Evolutionary conservation across 2,329 filamentous ascomycete species (phyloP).

Genomic region (Colletotrichum sp.): DNA sequence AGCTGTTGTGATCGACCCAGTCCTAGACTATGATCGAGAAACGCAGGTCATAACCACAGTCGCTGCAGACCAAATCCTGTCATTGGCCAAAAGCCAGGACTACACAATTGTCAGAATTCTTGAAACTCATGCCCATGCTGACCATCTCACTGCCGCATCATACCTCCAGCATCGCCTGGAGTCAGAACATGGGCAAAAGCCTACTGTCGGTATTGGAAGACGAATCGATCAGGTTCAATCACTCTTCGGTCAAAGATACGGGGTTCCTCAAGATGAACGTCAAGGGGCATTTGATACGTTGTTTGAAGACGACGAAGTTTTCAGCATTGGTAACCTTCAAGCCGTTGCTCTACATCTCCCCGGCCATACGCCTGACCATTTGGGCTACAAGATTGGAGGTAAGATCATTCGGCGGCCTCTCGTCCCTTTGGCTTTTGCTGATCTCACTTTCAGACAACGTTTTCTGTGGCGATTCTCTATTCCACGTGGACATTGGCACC

Average conservation of each 20-base stretch:
- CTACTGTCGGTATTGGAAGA: constrained; percentile 59
- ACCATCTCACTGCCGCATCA: constrained; percentile 63
- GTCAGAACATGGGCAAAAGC: constrained; percentile 35
- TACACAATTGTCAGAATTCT: constrained; percentile 59
- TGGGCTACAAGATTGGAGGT: constrained; percentile 62
- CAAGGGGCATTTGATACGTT: constrained; percentile 54
- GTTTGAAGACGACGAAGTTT: constrained; percentile 58
- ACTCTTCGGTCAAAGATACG: constrained; percentile 54
- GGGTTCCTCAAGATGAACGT: constrained; percentile 46
- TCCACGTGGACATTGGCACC: constrained; percentile 56
- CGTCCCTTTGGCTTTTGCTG: neutral
- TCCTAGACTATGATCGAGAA: constrained; percentile 59
- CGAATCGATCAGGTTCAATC: constrained; percentile 57
- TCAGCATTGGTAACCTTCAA: constrained; percentile 52
- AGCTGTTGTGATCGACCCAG: constrained; percentile 66
- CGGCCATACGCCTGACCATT: constrained; percentile 65
- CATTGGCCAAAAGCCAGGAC: constrained; percentile 42
- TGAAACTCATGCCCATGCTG: constrained; percentile 67
- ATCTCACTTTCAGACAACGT: constrained; percentile 39
- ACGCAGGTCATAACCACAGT: constrained; percentile 48
- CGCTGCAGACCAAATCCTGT: constrained; percentile 57
- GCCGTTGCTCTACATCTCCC: constrained; percentile 59
- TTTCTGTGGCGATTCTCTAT: constrained; percentile 59
- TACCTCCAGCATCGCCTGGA: constrained; percentile 58
- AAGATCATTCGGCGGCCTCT: neutral